Conservation (phyloP, 495 filamentous ascomycete genomes). For the Hamigera avellanea region DNA sequence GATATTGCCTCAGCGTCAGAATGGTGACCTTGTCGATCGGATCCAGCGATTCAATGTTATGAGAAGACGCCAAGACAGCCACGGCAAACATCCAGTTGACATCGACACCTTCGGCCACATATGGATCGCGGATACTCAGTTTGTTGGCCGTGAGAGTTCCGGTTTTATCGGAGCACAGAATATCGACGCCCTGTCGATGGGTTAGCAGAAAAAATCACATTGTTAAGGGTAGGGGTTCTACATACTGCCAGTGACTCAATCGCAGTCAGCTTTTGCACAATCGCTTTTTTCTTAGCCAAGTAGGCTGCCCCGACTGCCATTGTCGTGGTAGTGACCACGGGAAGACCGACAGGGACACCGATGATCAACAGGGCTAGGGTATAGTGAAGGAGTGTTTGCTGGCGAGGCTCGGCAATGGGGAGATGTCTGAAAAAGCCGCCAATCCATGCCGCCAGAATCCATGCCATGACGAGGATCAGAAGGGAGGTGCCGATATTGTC, state of each 20-base stretch:
- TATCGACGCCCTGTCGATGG: constrained; percentile 62
- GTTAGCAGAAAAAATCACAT: too few relatives aligned
- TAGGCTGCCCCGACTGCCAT: constrained; percentile 95
- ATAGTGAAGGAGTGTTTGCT: constrained; percentile 50
- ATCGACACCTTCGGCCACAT: constrained; percentile 59
- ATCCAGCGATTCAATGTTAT: constrained; percentile 61
- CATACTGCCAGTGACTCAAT: constrained; percentile 79
- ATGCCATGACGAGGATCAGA: constrained; percentile 56
- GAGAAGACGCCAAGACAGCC: constrained; percentile 58
- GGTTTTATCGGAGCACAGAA: constrained; percentile 95
- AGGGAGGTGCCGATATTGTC: constrained; percentile 61
- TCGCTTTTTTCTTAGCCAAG: constrained; percentile 88
- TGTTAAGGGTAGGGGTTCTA: neutral
- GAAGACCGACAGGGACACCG: constrained; percentile 92
- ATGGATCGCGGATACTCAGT: constrained; percentile 58
- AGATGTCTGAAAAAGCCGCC: constrained; percentile 61
- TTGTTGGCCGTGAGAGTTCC: constrained; percentile 60
- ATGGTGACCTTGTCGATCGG: constrained; percentile 67
- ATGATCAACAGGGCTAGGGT: constrained; percentile 73
- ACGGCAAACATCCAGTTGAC: constrained; percentile 70
- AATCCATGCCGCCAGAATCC: constrained; percentile 58
- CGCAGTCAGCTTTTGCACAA: constrained; percentile 90
- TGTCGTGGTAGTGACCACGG: constrained; percentile 89
- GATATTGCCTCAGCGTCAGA: constrained; percentile 54
- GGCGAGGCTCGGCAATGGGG: constrained; percentile 48